Conservation (phyloP, 352 stramenopile genomes). For the Phytopythium oedochilum region DNA sequence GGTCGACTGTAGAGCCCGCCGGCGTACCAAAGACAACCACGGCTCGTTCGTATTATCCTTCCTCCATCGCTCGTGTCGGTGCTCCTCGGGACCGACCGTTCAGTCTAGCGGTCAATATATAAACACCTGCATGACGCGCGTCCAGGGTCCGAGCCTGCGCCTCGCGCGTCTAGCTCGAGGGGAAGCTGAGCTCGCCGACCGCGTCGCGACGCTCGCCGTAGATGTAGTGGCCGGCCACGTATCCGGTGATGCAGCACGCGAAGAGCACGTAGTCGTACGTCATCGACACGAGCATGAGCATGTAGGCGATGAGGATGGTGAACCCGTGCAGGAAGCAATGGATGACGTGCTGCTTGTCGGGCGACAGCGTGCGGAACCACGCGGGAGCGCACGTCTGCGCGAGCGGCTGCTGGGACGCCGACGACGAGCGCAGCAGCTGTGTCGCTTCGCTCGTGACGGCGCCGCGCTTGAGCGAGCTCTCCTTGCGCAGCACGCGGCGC, state of each 20-base stretch:
- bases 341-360: constrained; percentile 42
- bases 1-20: too few relatives aligned
- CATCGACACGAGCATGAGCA: constrained; percentile 82
- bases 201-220: constrained; percentile 60
- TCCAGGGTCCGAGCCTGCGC: too few relatives aligned
- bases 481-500: constrained; percentile 57
- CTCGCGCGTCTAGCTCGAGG: constrained; percentile 5
- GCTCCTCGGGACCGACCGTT: neutral
- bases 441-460: constrained; percentile 21
- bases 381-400: constrained; percentile 26
- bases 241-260: constrained; percentile 45
- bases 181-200: constrained; percentile 22
- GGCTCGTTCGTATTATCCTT: neutral
- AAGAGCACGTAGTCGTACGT: constrained; percentile 71
- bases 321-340: constrained; percentile 52
- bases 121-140: neutral
- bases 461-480: constrained; percentile 46
- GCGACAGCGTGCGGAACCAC: constrained; percentile 53
- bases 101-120: neutral
- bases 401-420: constrained; percentile 19
- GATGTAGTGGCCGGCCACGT: constrained; percentile 59
- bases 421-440: constrained; percentile 38
- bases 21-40: neutral
- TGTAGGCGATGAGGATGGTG: constrained; percentile 64
- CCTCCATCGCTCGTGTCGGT: neutral